Evolutionary conservation across 2,329 filamentous ascomycete genomes (phyloP), one percentile per base, ranked within the genome.

Genomic region (Hyphodiscus sp.): DNA sequence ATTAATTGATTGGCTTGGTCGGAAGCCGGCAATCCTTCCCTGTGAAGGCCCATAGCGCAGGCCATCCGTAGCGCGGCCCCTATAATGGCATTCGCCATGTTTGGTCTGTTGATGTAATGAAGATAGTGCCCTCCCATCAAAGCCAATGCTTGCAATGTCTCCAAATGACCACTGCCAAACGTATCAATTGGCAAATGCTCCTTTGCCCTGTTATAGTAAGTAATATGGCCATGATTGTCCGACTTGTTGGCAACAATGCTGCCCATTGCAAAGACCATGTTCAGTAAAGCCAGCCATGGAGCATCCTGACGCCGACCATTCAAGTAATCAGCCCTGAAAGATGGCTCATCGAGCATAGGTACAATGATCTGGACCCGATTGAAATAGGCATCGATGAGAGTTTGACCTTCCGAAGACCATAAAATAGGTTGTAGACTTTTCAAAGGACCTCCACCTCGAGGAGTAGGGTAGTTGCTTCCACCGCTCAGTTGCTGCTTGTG

Each of bases 251-350:
- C 82, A 1, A 80, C 84, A 48, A 91, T 82, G 61, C 83, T 87
- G 15, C 87, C 87, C 72, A 90, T 80, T 4, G 86, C 85, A 59
- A 89, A 85, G 4, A 91, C 85, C 73, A 87, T 87, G 66, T 91
- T 90, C 19, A 89, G 72, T 7, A 91, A 70, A 9, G 83, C 82
- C 18, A 89, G 74, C 87, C 87, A 91, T 19, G 85, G 78, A 1
- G 80, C 75, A 65, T 90, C 86, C 55, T 76, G 81, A 18, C 85
- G 75, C 58, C 81, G 78, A 11, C 80, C 80, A 54, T 79, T 76
- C 16, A 83, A 72, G 61, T 85, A 86, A 50, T 81, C 81, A 10
- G 82, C 80, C 58, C 83, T 80, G 67, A 90, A 89, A 10, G 79
- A 76, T 18, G 79, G 78, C 67, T 90, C 86, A 60, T 91, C 86